Base-by-base conservation (phyloP, 1,139 yeast genomes). In the Hyphopichia burtonii region DNA sequence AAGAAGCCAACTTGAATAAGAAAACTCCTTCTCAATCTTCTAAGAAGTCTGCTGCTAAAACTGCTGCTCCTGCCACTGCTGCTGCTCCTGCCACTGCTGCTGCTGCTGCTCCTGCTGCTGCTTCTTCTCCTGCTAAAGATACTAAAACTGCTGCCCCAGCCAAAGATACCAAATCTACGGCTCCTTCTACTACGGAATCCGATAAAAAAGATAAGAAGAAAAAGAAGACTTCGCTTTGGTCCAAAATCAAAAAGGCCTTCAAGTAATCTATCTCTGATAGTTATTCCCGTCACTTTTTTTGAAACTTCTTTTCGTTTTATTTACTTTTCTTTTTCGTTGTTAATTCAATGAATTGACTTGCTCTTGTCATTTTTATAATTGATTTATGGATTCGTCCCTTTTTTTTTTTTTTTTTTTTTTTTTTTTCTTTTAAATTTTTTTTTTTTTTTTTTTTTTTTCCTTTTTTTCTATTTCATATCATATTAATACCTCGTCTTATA, bases 161-260 rank as follows among this genome's bases (percentile, higher is more conserved):
- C 23, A 44, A 35, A 17, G 45, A 44, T 33, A 51, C 28, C 19
- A 27, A 44, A 6, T 39, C 40, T n/a, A 39, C 36, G 32, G 40
- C 50, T 11, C 42, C 42, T 20, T 32, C 37, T 32, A 38, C 39
- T n/a, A 22, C 36, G 27, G 31, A 47, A 18, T 14, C 42, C 15
- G 40, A 43, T 38, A n/a, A 38, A 6, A 41, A 37, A 10, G 46
- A 36, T 23, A 47, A 44, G 40, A 44, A 51, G 39, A 51, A 48
- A 42, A 49, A 51, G 47, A 52, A 52, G 43, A 45, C 50, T 40
- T 71, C 78, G 17, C 63, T 73, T 41, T 59, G 75, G 38, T 63
- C 78, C 38, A 76, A 72, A 53, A 55, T 76, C 48, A 76, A 74
- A 63, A 76, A 69, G 54, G 52, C 71, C 32, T 66, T 74, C 51